Evolutionary conservation across 257 asterid species (phyloP), one percentile per base, ranked within the genome.

Genomic region (Jasminum sambac): DNA sequence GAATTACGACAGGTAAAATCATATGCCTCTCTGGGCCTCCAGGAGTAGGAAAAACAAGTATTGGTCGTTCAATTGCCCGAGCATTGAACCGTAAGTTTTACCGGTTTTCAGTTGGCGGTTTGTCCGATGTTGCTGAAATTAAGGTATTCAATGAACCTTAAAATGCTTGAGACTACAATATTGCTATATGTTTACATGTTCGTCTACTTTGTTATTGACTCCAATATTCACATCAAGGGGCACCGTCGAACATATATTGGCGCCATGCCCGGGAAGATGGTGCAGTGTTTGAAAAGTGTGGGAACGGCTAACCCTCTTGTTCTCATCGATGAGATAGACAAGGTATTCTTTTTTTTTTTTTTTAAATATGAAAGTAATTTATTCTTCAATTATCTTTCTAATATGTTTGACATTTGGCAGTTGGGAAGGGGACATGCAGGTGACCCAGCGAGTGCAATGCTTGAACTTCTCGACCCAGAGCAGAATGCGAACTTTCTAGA

Each of bases 211-310:
- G 39, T 64, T 38, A 69, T 73, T 78, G 48, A 84, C 68, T 42
- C 63, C 77, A 67, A 69, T 52, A 61, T 69, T 21, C 70, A 59
- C 70, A 34, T 73, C 64, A 78, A 95, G 99, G 99, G 99, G 73
- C 99, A 91, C 79, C 98, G 99, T 58, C 89, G 98, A 60, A 95
- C 99, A 76, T 95, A 95, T 79, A 95, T 95, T 71, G 99, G 99
- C 74, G 99, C 99, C 78, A 95, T 95, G 99, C 99, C 99, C 7
- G 99, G 99, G 82, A 95, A 95, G 91, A 89, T 91, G 89, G 99
- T 95, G 75, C 99, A 95, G 69, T 95, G 99, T 75, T 79, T 95
- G 68, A 95, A 95, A 81, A 89, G 84, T 81, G 98, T 95, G 70
- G 99, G 93, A 78, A 95, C 97, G 57, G 86, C 99, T 63, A 95